Percentiles rank a stretch among this genome's conserved stretches.
These are phyloP conservation scores for Sequoia sempervirens DNA, from an alignment of 75 land plant genomes.

Conservation along the genomic window DNA sequence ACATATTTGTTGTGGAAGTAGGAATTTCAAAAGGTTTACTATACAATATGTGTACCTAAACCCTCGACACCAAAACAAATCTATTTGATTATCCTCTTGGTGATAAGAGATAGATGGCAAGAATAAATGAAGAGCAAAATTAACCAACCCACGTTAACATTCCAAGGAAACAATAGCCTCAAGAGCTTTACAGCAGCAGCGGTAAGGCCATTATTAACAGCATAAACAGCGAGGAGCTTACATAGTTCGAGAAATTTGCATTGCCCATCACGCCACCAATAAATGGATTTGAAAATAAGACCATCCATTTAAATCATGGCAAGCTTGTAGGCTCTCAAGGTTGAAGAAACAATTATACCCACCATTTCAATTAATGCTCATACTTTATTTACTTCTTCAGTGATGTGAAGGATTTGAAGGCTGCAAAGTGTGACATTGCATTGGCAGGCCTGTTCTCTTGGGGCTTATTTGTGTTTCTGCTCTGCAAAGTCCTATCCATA, in stretches of 20 bases:
- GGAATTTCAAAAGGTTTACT: background rate
- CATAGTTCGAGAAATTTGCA: background rate
- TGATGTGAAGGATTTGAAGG: constrained; percentile 11
- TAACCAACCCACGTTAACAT: background rate
- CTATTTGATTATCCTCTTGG: background rate
- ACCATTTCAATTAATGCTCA: background rate
- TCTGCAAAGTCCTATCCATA: constrained; percentile 15
- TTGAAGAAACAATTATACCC: background rate
- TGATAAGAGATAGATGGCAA: background rate
- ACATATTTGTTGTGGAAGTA: too few relatives aligned
- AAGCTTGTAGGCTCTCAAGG: background rate
- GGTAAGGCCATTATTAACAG: background rate
- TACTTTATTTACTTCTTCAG: background rate
- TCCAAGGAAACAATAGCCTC: background rate
- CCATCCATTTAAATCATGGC: background rate
- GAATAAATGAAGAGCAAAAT: background rate
- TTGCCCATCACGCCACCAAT: background rate
- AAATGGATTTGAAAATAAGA: background rate
- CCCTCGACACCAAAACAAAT: background rate
- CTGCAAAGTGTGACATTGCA: constrained; percentile 12
- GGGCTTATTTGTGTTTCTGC: background rate
- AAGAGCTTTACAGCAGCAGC: background rate
- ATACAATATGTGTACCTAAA: background rate
- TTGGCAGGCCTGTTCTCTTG: background rate
- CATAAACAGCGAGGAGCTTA: background rate